Evolutionary conservation across 805 yeast species (phyloP), one percentile per base, ranked within the genome.

Genomic region (Sugiyamaella americana): DNA sequence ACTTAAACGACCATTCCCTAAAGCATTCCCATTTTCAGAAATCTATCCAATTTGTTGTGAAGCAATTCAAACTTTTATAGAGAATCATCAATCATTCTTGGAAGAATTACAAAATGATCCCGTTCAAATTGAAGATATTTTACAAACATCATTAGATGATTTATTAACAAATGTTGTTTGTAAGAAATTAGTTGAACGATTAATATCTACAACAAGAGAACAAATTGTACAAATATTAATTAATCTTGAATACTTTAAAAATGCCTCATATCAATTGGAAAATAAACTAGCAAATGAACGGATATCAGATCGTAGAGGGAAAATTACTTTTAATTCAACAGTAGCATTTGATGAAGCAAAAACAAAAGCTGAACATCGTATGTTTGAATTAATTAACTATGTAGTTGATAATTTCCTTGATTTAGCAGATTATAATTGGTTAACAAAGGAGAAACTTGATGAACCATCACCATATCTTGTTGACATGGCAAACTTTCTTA

Each of bases 21-120:
- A 79, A 50, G 78, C 82, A 0, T 66, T 91, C 44, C 97, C 98
- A 13, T 93, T 91, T 59, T 86, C 96, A 44, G 84, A 85, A 47
- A 79, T 87, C 50, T 89, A 87, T 58, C 89, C 95, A 21, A 83
- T 87, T 67, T 79, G 87, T 26, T 91, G 97, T 64, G 77, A 87
- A 20, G 80, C 85, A 32, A 64, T 86, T 17, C 73, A 87, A 46
- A 74, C 79, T 16, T 78, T 84, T 35, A 73, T 89, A 18, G 72
- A 76, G 23, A 79, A 79, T 49, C 73, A 85, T 43, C 70, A 77
- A n/a, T 67, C 70, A 17, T 93, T 89, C 58, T 65, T 84, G 36
- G 77, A 76, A 42, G 79, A 73, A 49, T 80, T 75, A 51, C 80
- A 81, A 53, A 83, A 78, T 52, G 76, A 79, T 36, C 71, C 80